Evolutionary conservation across 192 early-diverging fungal genomes (phyloP), one percentile per base, ranked within the genome.

Genomic region (Funneliformis mosseae): DNA sequence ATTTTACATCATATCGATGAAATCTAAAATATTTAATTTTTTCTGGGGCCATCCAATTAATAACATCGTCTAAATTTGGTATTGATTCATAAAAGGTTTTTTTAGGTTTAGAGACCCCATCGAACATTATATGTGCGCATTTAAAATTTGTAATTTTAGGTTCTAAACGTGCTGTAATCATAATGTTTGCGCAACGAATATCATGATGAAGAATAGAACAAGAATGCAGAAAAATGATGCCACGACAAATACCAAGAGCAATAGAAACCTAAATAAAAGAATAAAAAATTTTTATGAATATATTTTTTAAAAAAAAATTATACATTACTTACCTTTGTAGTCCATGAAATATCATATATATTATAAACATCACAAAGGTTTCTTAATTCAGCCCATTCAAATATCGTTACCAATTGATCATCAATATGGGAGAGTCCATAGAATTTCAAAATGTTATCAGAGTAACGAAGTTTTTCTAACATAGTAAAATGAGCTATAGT

Each of bases 101-200:
- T 33, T 33, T 33, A 33, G 33, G 33, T 33, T 33, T 33, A 33
- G 33, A 33, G 33, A 33, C 3, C 0, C 33, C 33, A 33, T 33
- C 33, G 23, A 33, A 4, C 11, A 12, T 12, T 27, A 16, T 5
- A 10, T 68, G 46, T 43, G 68, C 71, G 1, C 28, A 33, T 5
- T 70, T 9, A 50, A 79, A 79, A 55, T 79, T 79, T 0, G 67
- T 50, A 60, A 79, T 48, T 55, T 79, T 79, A 23, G 78, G 46
- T 27, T 71, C 68, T 5, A 43, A 42, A 25, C 14, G 8, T 2
- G 38, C 27, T 5, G n/a, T 71, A 42, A 79, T 55, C 48, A 79
- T 25, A 39, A 79, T 42, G 25, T 79, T 79, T 62, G 71, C 67
- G 25, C 78, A 79, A 5, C 66, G 18, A 8, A 79, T 16, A 6